A percentile compares a stretch with the other conserved stretches of the same genome.
phyloP scores from a whole-genome alignment of 208 protist species.

The Acanthamoeba divionensis region DNA sequence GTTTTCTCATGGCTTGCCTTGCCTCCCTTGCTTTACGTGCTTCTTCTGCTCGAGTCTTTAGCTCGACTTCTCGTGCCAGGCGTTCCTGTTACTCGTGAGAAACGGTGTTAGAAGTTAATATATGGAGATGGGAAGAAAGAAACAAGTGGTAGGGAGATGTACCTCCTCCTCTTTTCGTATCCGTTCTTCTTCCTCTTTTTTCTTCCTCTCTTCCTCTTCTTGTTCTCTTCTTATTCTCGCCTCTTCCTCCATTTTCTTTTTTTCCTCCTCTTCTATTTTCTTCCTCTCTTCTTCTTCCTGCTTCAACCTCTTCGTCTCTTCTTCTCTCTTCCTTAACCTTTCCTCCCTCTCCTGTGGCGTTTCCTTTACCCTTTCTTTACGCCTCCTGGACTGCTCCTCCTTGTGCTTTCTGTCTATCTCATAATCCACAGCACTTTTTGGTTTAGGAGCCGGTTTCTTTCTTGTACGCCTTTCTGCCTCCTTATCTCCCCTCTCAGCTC shows the following conservation, averaged over 20 bases:
- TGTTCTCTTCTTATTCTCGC: background rate
- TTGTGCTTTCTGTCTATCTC: conserved; percentile 4
- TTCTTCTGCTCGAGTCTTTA: background rate
- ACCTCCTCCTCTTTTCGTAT: background rate
- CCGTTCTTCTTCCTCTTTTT: conserved; percentile 1
- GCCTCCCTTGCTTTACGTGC: conserved; percentile 3
- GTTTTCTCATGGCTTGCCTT: background rate
- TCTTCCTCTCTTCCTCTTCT: conserved; percentile 4
- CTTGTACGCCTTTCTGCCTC: too few species aligned
- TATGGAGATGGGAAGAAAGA: background rate
- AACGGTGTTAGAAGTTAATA: background rate
- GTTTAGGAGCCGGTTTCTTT: too few species aligned
- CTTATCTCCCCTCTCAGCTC: too few species aligned
- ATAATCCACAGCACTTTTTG: background rate
- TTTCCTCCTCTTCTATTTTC: background rate
- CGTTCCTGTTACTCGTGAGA: conserved; percentile 20
- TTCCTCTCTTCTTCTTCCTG: background rate
- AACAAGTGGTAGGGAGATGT: background rate
- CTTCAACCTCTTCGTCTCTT: too few species aligned
- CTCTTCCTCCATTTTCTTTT: background rate
- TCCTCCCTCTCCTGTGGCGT: too few species aligned
- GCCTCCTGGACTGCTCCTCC: conserved; percentile 17
- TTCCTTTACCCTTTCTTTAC: too few species aligned
- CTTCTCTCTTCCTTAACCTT: too few species aligned
- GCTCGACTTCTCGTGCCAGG: background rate